Evolutionary conservation across 208 protist species (phyloP), one percentile per base, ranked within the genome.

Genomic region (Balamuthia mandrillaris): DNA sequence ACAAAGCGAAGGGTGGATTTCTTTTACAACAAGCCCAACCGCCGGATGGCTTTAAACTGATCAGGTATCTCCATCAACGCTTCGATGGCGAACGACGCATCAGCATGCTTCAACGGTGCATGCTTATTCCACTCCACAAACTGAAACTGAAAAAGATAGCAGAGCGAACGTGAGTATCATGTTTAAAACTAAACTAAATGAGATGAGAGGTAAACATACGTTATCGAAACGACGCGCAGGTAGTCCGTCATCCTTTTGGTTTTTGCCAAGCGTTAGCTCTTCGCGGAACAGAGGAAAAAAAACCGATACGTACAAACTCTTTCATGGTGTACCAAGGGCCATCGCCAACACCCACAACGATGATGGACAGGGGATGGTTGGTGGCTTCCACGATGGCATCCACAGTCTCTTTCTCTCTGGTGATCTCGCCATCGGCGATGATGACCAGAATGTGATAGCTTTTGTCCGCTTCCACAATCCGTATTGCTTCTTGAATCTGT

Each of bases 311-410:
- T 78, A 78, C 68, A 37, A 81, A 81, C 29, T 63, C 72, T 18
- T 81, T 14, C 72, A 81, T 81, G 4, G 27, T 54, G n/a, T 81
- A 39, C 72, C 72, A 81, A 31, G 72, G 72, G 7, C 72, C 72
- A 21, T 66, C 84, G 35, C 95, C 95, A 24, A 97, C 87, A 35
- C 95, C 95, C 41, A 97, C 92, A 81, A 97, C 96, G 58, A 97
- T 79, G 78, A 97, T 95, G 10, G 90, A 93, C 29, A 97, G 51
- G 39, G 94, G 95, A 31, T 90, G 89, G 31, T 92, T 81, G 16
- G 94, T 94, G n/a, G 94, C 91, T 24, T 70, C 88, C 7, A 96
- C 91, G 58, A 96, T 95, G 2, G 91, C 89, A 75, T 93, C 88
- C 44, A 96, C 93, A 16, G 92, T 95, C 52, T 91, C 87, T 68